phyloP scores from a whole-genome alignment of 345 rosid genomes.

The Heritiera littoralis region DNA sequence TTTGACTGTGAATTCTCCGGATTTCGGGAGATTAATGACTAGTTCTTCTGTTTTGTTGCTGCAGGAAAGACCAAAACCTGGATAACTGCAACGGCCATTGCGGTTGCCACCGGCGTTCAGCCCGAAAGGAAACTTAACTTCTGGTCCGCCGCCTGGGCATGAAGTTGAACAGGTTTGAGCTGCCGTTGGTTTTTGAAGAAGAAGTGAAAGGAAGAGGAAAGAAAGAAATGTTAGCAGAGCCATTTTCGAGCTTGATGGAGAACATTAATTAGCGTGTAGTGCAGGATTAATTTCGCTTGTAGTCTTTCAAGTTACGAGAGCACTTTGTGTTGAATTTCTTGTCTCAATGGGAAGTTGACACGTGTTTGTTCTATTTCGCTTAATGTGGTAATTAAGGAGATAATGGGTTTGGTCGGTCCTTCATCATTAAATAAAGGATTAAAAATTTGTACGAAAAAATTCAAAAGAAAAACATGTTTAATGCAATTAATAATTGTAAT shows the following conservation, averaged over 20 bases:
- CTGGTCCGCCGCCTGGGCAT: background rate
- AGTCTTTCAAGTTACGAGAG: background rate
- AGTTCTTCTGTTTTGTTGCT: conserved; percentile 9
- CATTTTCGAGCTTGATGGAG: background rate
- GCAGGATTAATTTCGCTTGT: background rate
- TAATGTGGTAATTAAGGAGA: background rate
- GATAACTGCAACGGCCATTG: conserved; percentile 35
- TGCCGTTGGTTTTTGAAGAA: background rate
- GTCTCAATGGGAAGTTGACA: background rate
- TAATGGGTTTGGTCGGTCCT: background rate
- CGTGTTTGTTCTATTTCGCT: background rate
- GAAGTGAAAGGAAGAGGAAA: background rate
- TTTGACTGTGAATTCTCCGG: conserved; percentile 44
- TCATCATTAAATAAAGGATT: too few species aligned
- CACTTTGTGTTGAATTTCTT: too few species aligned
- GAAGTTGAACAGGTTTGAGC: background rate
- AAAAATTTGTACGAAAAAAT: too few species aligned
- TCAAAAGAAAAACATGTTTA: too few species aligned
- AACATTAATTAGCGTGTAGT: background rate
- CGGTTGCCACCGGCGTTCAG: background rate
- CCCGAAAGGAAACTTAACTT: conserved; percentile 11
- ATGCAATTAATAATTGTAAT: too few species aligned
- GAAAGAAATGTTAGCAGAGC: background rate
- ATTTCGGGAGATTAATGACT: conserved; percentile 29
- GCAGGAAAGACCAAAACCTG: conserved; percentile 51